Conservation (phyloP, 495 filamentous ascomycete genomes). For the Penicillium pulvis region DNA sequence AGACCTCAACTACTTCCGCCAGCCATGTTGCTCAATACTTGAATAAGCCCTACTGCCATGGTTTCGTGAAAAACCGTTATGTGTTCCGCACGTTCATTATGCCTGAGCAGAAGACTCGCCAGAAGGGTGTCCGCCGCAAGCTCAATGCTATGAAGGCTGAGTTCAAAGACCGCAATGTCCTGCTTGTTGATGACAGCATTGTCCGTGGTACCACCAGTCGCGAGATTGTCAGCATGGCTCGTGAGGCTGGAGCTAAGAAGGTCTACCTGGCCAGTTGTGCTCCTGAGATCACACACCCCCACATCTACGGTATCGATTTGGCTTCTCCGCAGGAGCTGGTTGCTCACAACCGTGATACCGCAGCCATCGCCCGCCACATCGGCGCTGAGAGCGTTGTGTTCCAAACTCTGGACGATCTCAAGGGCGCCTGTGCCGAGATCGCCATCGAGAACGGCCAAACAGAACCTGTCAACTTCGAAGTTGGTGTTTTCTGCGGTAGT, state of each 20-base stretch:
- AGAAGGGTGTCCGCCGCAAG: slow-evolving; percentile 61
- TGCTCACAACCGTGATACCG: slow-evolving; percentile 71
- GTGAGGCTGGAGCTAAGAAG: slow-evolving; percentile 86
- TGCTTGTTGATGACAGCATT: slow-evolving; percentile 91
- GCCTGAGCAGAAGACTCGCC: slow-evolving; percentile 80
- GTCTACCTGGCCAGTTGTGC: slow-evolving; percentile 89
- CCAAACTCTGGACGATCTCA: slow-evolving; percentile 82
- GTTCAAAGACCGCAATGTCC: slow-evolving; percentile 81
- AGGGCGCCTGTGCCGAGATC: slow-evolving; percentile 75
- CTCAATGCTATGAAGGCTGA: slow-evolving; percentile 85
- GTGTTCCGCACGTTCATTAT: slow-evolving; percentile 97
- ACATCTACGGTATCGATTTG: slow-evolving; percentile 89
- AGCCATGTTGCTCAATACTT: slow-evolving; percentile 75
- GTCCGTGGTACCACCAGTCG: slow-evolving; percentile 88
- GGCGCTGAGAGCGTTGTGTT: slow-evolving; percentile 92
- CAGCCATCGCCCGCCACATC: slow-evolving; percentile 75
- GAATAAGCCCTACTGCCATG: slow-evolving; percentile 79
- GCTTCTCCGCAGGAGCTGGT: slow-evolving; percentile 82
- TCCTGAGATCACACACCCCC: slow-evolving; percentile 78
- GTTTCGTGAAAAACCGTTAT: slow-evolving; percentile 94
- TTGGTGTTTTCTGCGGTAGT: slow-evolving; percentile 93
- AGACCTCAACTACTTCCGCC: slow-evolving; percentile 84
- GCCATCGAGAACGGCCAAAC: slow-evolving; percentile 54
- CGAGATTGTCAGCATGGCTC: slow-evolving; percentile 93
- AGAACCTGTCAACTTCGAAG: slow-evolving; percentile 71